Base-by-base conservation (phyloP, 2,329 filamentous ascomycete genomes). In the Penicillium psychrosexuale region DNA sequence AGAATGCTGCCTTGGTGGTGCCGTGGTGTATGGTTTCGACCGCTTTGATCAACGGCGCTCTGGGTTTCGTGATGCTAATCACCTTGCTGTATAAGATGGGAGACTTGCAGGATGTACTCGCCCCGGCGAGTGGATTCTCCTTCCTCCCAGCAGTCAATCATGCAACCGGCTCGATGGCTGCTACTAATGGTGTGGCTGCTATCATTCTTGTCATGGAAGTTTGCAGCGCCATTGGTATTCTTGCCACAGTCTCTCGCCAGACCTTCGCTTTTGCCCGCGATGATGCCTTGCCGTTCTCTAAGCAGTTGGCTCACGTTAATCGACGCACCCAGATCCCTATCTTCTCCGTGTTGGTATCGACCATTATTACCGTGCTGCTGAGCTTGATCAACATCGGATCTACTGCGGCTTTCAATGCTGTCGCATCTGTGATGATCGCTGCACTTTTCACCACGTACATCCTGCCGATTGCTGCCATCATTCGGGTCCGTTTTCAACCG, bases 381-480 rank as follows among this genome's bases (percentile, higher is more conserved):
- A 75, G 73, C 9, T 69, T 81, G 51, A 81, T 82, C 70, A 80
- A 79, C 66, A 76, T 82, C 52, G 80, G 77, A 37, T 81, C 76
- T n/a, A 68, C 73, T 2, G 73, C 75, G 7, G 81, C 80, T 5
- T 81, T 83, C 66, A 79, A 82, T 61, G 79, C 77, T 53, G 77
- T 83, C 58, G 74, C 79, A n/a, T 82, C 79, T 1, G 72, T 84
- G 12, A 77, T 77, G 27, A 73, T 81, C 47, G 77, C 74, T 33
- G 77, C 78, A 1, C 73, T 83, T 15, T 77, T 82, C 46, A 75
- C 75, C 19, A 80, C 78, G 17, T 83, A 83, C 61, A 74, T 82
- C 50, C 71, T 82, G 73, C 60, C 67, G 0, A 67, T 68, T 19
- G 61, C 39, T 0, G 59, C 61, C 2, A 55, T 66, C 37, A 58